Evolutionary conservation across 2,329 filamentous ascomycete species (phyloP).

Genomic region (Fonsecaea pugnacius): DNA sequence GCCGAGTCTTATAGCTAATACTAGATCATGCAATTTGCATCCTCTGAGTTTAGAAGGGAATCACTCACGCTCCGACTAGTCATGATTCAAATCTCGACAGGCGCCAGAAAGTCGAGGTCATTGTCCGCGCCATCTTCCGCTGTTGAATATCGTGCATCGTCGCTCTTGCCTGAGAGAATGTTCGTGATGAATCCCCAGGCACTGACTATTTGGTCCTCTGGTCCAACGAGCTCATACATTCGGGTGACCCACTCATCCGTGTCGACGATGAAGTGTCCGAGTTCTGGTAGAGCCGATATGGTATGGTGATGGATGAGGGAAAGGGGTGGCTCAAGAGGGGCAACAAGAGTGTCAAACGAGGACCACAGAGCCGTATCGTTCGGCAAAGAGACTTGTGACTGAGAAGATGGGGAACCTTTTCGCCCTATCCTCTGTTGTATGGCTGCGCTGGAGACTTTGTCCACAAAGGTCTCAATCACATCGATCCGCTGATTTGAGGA

Average conservation of each 20-base stretch:
- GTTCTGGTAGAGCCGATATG: slow-evolving; percentile 19
- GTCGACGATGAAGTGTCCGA: slow-evolving; percentile 23
- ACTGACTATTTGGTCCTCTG: slow-evolving; percentile 20
- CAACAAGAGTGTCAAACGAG: slow-evolving; percentile 12
- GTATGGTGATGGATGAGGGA: slow-evolving; percentile 19
- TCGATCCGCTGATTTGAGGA: slow-evolving; percentile 33
- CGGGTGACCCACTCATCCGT: slow-evolving; percentile 27
- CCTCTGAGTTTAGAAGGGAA: neutral
- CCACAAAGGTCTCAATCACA: slow-evolving; percentile 28
- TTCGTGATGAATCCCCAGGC: slow-evolving; percentile 32
- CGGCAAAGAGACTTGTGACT: neutral
- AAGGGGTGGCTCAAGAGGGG: slow-evolving; percentile 18
- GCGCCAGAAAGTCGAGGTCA: slow-evolving; percentile 24
- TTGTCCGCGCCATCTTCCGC: neutral
- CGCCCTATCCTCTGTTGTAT: slow-evolving; percentile 12
- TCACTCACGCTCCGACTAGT: neutral
- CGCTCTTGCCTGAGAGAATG: slow-evolving; percentile 26
- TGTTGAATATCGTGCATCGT: slow-evolving; percentile 1
- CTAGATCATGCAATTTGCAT: neutral
- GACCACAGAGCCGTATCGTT: neutral
- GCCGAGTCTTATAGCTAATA: neutral
- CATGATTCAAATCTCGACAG: slow-evolving; percentile 13
- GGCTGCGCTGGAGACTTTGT: slow-evolving; percentile 22
- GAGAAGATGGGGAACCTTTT: neutral
- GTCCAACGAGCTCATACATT: slow-evolving; percentile 24